Evolutionary conservation across 352 stramenopile species (phyloP), one percentile per base, ranked within the genome.

Genomic region (Globisporangium orthogonon): DNA sequence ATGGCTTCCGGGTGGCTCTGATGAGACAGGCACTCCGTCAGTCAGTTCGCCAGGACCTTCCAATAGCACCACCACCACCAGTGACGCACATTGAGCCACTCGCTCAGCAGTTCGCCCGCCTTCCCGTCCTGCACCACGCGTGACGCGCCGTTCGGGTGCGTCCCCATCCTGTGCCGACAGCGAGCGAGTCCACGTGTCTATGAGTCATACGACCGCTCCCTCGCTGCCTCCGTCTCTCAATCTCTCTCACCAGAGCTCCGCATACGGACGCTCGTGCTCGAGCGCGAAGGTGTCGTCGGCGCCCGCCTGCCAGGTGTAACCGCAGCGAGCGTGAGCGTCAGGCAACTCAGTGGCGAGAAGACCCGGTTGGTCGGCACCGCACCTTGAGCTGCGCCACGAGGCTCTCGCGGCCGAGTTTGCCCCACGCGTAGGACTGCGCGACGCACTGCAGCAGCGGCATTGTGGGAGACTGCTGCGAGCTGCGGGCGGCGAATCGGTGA

Each of bases 71-170:
- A 17, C 15, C 11, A 43, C 11, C 37, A 43, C 2, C 10, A 43
- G 11, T 13, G 17, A 13, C 62, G 18, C 59, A 87, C 63, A 74
- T 84, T 57, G 28, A 95, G 55, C 56, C 68, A 91, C 2, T 95
- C 86, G 50, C 82, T 84, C 53, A 97, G 63, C 37, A 90, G 50
- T 56, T 78, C 71, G 13, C 67, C 62, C 0, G 71, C 61, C 2
- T 65, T 65, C 45, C 67, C 71, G 47, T 86, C 65, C 23, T 69
- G 62, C 29, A 91, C 17, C n/a, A 97, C 73, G 13, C 69, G 81
- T 6, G 89, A 89, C 29, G 93, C 92, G 7, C 93, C 94, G 61
- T 94, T 98, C 7, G 87, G 80, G 64, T 98, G 94, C n/a, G 94
- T 98, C 45, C 91, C 91, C 79, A 98, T 96, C 91, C 88, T 97